These are phyloP conservation scores for Quercus lobata DNA, from an alignment of 331 rosid species.

Conservation along the genomic window DNA sequence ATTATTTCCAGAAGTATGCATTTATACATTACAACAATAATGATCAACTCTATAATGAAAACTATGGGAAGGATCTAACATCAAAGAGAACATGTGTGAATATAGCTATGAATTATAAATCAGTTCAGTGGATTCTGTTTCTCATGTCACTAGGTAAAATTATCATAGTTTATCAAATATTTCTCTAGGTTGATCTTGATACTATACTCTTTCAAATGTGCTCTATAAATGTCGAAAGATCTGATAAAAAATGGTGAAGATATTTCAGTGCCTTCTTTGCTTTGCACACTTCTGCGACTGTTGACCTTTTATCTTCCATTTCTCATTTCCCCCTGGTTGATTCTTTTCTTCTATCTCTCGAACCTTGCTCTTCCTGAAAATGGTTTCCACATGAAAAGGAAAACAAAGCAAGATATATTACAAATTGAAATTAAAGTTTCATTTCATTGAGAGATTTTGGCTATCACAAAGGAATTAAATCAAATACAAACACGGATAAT, in stretches of 20 bases:
- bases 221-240: background rate
- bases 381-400: background rate
- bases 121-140: background rate
- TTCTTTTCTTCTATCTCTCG: conserved; percentile 63
- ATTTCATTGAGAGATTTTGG: background rate
- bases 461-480: background rate
- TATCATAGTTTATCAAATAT: background rate
- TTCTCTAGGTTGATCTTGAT: background rate
- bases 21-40: too few species aligned
- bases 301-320: conserved; percentile 63
- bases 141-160: background rate
- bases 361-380: conserved; percentile 59
- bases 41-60: too few species aligned
- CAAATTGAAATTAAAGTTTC: background rate
- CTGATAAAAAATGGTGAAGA: background rate
- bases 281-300: conserved; percentile 30
- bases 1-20: too few species aligned
- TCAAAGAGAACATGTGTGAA: background rate
- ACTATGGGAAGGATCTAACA: too few species aligned
- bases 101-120: background rate
- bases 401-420: background rate
- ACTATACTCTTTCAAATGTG: background rate
- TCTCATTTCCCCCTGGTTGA: conserved; percentile 56
- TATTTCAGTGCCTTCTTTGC: conserved; percentile 44
- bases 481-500: background rate